Base-by-base conservation (phyloP, 2,329 filamentous ascomycete genomes). In the Colletotrichum limetticola region DNA sequence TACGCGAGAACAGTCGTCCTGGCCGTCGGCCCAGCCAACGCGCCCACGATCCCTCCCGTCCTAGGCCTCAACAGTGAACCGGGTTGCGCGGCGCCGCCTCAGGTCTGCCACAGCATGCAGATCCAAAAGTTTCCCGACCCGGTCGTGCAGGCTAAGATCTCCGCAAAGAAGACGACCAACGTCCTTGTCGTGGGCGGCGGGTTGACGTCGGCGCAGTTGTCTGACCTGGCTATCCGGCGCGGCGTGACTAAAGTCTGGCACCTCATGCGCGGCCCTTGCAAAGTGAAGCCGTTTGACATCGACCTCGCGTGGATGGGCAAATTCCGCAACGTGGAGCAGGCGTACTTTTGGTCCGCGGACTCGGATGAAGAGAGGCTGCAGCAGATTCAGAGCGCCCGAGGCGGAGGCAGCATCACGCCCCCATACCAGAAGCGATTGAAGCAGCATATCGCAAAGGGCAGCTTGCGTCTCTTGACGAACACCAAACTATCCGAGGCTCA, bases 281-380 rank as follows among this genome's bases (percentile, higher is more conserved):
- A 85, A 76, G 87, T 94, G 62, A 96, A 96, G 81, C 91, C 92
- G 72, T 96, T 96, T 75, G 94, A 96, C 76, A 88, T 96, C 28
- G 90, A 91, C 69, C 86, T 96, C 1, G 87, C 89, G 60, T 97
- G 94, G 94, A 93, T 96, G 81, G 93, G 92, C 11, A 96, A 96
- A 79, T 96, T 93, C 80, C 91, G 92, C 68, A 96, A 96, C 79
- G 89, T 91, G 66, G 91, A 94, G 76, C 93, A 95, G 79, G 91
- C 93, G 0, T 87, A 88, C 0, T 97, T 95, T 80, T 95, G 93
- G 92, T 90, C 89, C 7, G 92, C 93, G 4, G 93, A 95, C 76
- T 90, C 89, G 6, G 91, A 94, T 72, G 87, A 91, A 30, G 89
- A 95, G 80, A 87, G 93, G 3, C 86, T 91, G 35, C 86, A 91